Conservation (phyloP, 306 rosid species). For the Albizia julibrissin region DNA sequence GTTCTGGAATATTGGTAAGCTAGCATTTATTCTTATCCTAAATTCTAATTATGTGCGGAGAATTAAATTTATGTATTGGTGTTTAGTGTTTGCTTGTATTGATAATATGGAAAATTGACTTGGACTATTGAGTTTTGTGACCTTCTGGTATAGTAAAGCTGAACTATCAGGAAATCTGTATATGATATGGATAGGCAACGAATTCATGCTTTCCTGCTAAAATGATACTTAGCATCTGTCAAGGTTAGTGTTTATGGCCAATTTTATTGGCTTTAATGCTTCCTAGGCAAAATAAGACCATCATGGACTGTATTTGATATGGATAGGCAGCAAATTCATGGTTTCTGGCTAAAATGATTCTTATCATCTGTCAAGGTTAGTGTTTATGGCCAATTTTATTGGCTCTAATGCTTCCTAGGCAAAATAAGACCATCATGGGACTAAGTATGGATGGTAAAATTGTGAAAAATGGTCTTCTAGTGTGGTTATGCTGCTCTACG, state of each 20-base stretch:
- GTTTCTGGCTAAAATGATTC: background rate
- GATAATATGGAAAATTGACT: background rate
- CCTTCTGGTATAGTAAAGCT: constrained; percentile 5
- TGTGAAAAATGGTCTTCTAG: background rate
- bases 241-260: background rate
- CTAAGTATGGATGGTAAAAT: background rate
- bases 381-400: background rate
- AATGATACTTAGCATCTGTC: background rate
- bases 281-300: background rate
- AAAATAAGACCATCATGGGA: background rate
- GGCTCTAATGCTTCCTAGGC: background rate
- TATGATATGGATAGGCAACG: background rate
- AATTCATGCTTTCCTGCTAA: background rate
- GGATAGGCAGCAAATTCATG: background rate
- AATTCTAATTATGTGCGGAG: background rate
- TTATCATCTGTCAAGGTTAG: background rate
- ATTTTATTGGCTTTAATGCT: background rate
- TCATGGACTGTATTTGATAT: background rate
- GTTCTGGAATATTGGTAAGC: constrained; percentile 93
- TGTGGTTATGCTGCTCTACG: background rate
- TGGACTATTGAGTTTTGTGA: constrained; percentile 11
- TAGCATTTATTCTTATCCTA: constrained; percentile 17
- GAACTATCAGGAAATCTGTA: background rate
- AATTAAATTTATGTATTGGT: background rate
- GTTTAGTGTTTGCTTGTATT: constrained; percentile 2